Percentiles rank a stretch among this genome's conserved stretches.
Evolutionary conservation across 768 basidiomycete species (phyloP).

Genomic region (Mycena leptocephala): DNA sequence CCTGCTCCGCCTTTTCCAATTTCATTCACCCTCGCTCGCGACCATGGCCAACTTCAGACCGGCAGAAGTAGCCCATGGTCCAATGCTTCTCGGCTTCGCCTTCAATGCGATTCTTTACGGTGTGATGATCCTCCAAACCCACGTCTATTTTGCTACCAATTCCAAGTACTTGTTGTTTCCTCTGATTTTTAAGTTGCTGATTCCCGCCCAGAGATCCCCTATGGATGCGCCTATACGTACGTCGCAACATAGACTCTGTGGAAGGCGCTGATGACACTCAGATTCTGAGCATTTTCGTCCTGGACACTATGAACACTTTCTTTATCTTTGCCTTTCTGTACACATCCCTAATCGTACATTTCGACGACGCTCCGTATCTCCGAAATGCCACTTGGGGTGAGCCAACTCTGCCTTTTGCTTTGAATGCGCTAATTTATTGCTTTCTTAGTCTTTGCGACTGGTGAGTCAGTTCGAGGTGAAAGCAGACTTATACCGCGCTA

Average conservation of each 20-base stretch:
- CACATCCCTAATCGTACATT: constrained; percentile 32
- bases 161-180: not conserved
- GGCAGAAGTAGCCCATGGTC: constrained; percentile 46
- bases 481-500: not conserved
- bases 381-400: not conserved
- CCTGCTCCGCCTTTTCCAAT: not conserved
- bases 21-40: not conserved
- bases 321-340: not conserved
- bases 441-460: not conserved
- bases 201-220: not conserved
- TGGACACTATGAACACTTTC: constrained; percentile 5
- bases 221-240: not conserved
- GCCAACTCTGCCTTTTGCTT: not conserved
- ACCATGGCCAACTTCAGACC: not conserved
- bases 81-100: constrained; percentile 50
- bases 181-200: too few relatives aligned
- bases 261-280: not conserved
- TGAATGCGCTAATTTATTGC: too few relatives aligned
- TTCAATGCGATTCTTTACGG: constrained; percentile 54
- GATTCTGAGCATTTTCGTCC: constrained; percentile 8
- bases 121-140: constrained; percentile 50
- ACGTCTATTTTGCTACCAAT: constrained; percentile 31
- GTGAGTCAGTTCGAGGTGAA: not conserved
- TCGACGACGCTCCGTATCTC: constrained; percentile 36
- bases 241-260: not conserved